phyloP scores from a whole-genome alignment of 2,329 filamentous ascomycete species.

The Xylaria sp. region DNA sequence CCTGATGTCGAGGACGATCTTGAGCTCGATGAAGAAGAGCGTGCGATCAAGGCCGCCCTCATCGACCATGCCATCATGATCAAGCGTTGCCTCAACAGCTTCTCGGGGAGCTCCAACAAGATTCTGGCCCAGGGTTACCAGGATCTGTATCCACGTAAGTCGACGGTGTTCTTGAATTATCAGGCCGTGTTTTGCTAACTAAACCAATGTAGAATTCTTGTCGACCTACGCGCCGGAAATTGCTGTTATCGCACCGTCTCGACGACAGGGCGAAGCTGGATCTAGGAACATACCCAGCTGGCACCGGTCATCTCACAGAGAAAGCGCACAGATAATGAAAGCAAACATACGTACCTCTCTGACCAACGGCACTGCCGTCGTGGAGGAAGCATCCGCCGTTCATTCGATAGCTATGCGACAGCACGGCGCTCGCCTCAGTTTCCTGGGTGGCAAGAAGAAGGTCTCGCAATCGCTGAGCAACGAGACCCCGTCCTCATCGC shows the following conservation, averaged over 20 bases:
- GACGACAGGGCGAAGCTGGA: slow-evolving; percentile 37
- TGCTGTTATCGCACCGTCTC: slow-evolving; percentile 52
- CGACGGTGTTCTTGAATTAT: not conserved
- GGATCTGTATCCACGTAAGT: slow-evolving; percentile 62
- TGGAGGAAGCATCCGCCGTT: slow-evolving; percentile 47
- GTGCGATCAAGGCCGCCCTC: slow-evolving; percentile 75
- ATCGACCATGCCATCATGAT: slow-evolving; percentile 86
- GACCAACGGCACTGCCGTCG: slow-evolving; percentile 30
- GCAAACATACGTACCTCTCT: slow-evolving; percentile 19
- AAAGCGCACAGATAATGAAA: slow-evolving; percentile 21
- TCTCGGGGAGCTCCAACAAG: slow-evolving; percentile 58
- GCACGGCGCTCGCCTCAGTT: slow-evolving; percentile 51
- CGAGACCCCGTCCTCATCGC: slow-evolving; percentile 23
- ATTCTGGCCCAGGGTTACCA: slow-evolving; percentile 51
- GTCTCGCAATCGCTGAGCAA: slow-evolving; percentile 31
- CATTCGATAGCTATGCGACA: slow-evolving; percentile 48
- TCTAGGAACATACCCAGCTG: slow-evolving; percentile 39
- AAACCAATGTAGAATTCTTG: slow-evolving; percentile 48
- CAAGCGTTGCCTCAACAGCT: slow-evolving; percentile 70
- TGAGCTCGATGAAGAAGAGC: slow-evolving; percentile 59
- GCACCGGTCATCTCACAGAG: slow-evolving; percentile 33
- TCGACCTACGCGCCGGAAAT: slow-evolving; percentile 61
- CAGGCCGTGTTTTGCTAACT: slow-evolving; percentile 15
- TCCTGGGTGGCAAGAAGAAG: slow-evolving; percentile 51
- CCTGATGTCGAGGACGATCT: slow-evolving; percentile 42